phyloP scores from a whole-genome alignment of 176 grass and related monocot genomes.

The Pontederia crassipes region DNA sequence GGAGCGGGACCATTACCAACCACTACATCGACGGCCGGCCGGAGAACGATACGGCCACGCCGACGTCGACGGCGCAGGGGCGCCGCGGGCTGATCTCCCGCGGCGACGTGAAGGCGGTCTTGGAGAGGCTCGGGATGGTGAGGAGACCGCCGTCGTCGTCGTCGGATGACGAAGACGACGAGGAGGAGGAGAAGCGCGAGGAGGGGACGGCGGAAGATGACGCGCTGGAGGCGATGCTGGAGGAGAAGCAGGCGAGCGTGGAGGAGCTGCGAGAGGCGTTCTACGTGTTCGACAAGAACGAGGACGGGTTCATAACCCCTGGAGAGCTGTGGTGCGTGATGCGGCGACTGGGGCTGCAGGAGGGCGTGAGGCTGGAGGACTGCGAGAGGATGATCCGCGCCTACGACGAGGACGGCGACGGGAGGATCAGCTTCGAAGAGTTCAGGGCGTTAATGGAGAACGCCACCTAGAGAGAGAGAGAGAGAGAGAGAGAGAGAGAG shows the following conservation, averaged over 20 bases:
- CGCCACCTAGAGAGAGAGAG: slow-evolving; percentile 31
- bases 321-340: slow-evolving; percentile 59
- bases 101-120: not conserved
- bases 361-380: slow-evolving; percentile 31
- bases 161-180: too few species aligned
- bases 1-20: too few species aligned
- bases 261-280: slow-evolving; percentile 64
- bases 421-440: slow-evolving; percentile 44
- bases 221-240: slow-evolving; percentile 30
- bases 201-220: not conserved
- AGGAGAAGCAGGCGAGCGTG: slow-evolving; percentile 39
- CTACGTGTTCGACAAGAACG: slow-evolving; percentile 64
- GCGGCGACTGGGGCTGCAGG: slow-evolving; percentile 32
- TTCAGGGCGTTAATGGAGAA: slow-evolving; percentile 62
- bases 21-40: too few species aligned
- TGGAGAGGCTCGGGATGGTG: not conserved
- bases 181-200: not conserved
- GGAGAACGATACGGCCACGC: too few species aligned
- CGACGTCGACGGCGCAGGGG: not conserved
- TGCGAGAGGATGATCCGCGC: slow-evolving; percentile 56
- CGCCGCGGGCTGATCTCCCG: not conserved
- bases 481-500: too few species aligned
- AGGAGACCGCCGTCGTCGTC: not conserved
- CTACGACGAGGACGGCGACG: slow-evolving; percentile 46
- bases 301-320: slow-evolving; percentile 57